Evolutionary conservation across 2,329 filamentous ascomycete species (phyloP), one percentile per base, ranked within the genome.

Genomic region (Coleophoma cylindrospora): DNA sequence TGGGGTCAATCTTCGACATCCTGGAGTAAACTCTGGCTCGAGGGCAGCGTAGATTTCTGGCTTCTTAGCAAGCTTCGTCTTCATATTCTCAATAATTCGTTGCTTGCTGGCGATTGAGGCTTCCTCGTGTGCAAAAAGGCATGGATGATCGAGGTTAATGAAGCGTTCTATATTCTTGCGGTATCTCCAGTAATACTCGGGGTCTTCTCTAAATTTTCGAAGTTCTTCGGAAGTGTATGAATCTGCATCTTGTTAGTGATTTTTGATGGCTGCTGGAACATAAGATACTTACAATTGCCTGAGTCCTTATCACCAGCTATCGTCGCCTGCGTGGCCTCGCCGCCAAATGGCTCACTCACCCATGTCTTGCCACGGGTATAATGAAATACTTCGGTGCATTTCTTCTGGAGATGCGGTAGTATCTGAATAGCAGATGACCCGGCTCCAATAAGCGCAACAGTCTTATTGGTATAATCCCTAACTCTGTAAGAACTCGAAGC

Each of bases 341-440:
- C 27, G 15, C 37, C 48, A 27, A 40, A 46, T 2, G 34, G 36
- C 3, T 68, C 67, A 22, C 27, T 47, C 5, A 47, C 37, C 36
- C 71, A 71, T 1, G 77, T 67, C 73, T 73, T 77, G 0, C 72
- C 73, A 2, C 72, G 71, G 21, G 72, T 68, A 11, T 74, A 69
- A 45, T 77, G 74, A 51, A 76, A 76, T n/a, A 70, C 74, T 2
- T 68, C 74, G 8, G 73, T 63, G 12, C 38, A 70, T 68, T 66
- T 59, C 0, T 71, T 64, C 47, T 71, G 70, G 19, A 65, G 46
- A 43, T 57, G 48, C 8, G 63, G 58, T 7, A 64, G 43, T 27
- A 64, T 63, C 33, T 64, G 62, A 17, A 61, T 60, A 2, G 53
- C 68, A 9, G 64, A 64, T 32, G 66, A 60, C 6, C 68, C 67